These are phyloP conservation scores for Sclerotinia glacialis DNA, from an alignment of 2,329 filamentous ascomycete genomes.

Conservation along the genomic window DNA sequence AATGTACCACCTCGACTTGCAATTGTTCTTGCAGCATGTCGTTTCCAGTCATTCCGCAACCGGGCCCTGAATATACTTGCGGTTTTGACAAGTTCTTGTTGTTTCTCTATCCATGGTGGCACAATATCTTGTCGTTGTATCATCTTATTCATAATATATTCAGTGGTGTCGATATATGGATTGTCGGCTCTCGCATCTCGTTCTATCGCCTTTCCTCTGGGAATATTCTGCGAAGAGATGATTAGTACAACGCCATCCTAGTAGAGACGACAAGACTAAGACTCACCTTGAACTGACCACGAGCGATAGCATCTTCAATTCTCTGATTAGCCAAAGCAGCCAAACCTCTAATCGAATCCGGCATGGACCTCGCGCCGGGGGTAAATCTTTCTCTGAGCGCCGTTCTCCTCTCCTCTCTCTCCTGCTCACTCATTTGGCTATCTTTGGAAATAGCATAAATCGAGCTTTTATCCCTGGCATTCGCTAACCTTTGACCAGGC, in stretches of 20 bases:
- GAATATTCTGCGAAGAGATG: conserved; percentile 59
- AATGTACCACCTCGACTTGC: conserved; percentile 73
- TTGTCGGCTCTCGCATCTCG: conserved; percentile 79
- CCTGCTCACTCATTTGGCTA: conserved; percentile 61
- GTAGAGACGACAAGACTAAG: background rate
- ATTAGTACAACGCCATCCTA: conserved; percentile 2
- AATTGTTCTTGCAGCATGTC: conserved; percentile 77
- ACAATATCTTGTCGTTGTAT: conserved; percentile 95
- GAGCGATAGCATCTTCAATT: conserved; percentile 90
- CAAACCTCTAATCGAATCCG: conserved; percentile 74
- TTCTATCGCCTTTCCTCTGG: conserved; percentile 74
- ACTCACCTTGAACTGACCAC: conserved; percentile 72
- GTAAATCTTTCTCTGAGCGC: conserved; percentile 80
- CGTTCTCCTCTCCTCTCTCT: conserved; percentile 67
- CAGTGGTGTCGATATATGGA: conserved; percentile 91
- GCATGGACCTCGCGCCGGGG: conserved; percentile 68
- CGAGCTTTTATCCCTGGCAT: conserved; percentile 57
- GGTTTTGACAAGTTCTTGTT: conserved; percentile 78
- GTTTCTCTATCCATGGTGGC: conserved; percentile 98
- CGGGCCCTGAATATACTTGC: conserved; percentile 67
- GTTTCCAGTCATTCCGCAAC: conserved; percentile 79
- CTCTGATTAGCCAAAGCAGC: conserved; percentile 82
- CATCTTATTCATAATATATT: conserved; percentile 98
- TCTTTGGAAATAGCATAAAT: conserved; percentile 53
- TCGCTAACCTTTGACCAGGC: conserved; percentile 49